Conservation (phyloP, 2,329 filamentous ascomycete species). For the Fusarium armeniacum region DNA sequence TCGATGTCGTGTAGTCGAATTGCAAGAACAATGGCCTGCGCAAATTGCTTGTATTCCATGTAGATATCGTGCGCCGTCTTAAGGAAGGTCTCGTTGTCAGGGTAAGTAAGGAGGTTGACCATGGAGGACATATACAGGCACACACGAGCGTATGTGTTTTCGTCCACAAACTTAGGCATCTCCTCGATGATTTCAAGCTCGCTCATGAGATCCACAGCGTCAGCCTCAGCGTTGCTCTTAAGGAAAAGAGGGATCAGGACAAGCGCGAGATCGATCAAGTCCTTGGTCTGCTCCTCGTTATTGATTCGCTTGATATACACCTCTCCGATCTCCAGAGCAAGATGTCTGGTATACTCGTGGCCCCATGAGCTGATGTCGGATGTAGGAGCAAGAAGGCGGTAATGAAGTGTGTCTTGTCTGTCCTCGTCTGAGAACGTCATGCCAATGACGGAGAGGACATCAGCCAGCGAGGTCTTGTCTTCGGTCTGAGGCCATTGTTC, state of each 20-base stretch:
- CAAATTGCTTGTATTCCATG: conserved; percentile 90
- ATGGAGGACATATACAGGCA: conserved; percentile 99
- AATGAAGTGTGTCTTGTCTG: conserved; percentile 95
- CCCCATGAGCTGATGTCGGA: conserved; percentile 97
- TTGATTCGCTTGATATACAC: conserved; percentile 91
- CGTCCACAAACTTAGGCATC: conserved; percentile 89
- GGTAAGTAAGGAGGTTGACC: conserved; percentile 97
- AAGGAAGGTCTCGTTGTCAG: conserved; percentile 96
- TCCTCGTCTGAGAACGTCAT: conserved; percentile 99
- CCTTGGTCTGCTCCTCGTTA: conserved; percentile 85
- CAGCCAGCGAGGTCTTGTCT: conserved; percentile 90
- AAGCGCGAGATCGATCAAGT: conserved; percentile 87
- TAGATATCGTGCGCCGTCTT: conserved; percentile 95
- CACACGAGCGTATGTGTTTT: conserved; percentile 92
- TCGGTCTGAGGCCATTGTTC: conserved; percentile 88
- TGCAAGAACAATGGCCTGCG: conserved; percentile 93
- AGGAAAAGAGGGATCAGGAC: conserved; percentile 93
- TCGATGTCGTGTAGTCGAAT: conserved; percentile 91
- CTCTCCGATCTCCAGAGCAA: conserved; percentile 95
- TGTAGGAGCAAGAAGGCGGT: conserved; percentile 88
- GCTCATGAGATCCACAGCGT: conserved; percentile 96
- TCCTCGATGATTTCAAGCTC: conserved; percentile 97
- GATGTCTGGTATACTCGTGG: conserved; percentile 96
- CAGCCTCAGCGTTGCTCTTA: conserved; percentile 96
- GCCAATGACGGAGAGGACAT: conserved; percentile 95